phyloP scores from a whole-genome alignment of 768 basidiomycete genomes.

The Phanerochaete sordida region DNA sequence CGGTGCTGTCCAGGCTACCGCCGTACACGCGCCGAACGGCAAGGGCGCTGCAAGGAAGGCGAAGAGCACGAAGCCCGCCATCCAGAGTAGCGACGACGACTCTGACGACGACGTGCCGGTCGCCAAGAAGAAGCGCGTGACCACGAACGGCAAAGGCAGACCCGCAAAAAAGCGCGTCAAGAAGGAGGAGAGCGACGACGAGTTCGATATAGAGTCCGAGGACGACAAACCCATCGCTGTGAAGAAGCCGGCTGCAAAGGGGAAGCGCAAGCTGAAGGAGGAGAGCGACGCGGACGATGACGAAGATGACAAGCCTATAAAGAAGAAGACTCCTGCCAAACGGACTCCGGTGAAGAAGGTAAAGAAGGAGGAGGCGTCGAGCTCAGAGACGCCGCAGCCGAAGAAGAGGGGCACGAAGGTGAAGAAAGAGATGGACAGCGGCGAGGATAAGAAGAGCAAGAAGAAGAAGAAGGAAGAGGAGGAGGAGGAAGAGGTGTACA shows the following conservation, averaged over 20 bases:
- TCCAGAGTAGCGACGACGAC: conserved; percentile 27
- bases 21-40: conserved; percentile 24
- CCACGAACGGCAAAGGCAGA: conserved; percentile 35
- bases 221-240: conserved; percentile 28
- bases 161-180: conserved; percentile 62
- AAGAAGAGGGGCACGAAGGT: conserved; percentile 42
- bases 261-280: conserved; percentile 41
- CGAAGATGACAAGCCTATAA: conserved; percentile 43
- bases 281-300: conserved; percentile 49
- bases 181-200: conserved; percentile 28
- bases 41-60: conserved; percentile 35
- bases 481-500: conserved; percentile 71
- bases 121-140: conserved; percentile 41
- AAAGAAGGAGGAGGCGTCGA: conserved; percentile 21
- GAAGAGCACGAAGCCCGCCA: conserved; percentile 24
- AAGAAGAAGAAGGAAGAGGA: conserved; percentile 54
- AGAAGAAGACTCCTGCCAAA: conserved; percentile 40
- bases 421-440: conserved; percentile 37
- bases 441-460: conserved; percentile 38
- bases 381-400: conserved; percentile 35
- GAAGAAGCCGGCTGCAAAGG: conserved; percentile 25
- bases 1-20: conserved; percentile 38
- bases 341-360: conserved; percentile 52
- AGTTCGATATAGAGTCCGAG: conserved; percentile 25
- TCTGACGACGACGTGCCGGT: conserved; percentile 41